phyloP scores from a whole-genome alignment of 2,329 filamentous ascomycete genomes.

The Teratosphaeria nubilosa region DNA sequence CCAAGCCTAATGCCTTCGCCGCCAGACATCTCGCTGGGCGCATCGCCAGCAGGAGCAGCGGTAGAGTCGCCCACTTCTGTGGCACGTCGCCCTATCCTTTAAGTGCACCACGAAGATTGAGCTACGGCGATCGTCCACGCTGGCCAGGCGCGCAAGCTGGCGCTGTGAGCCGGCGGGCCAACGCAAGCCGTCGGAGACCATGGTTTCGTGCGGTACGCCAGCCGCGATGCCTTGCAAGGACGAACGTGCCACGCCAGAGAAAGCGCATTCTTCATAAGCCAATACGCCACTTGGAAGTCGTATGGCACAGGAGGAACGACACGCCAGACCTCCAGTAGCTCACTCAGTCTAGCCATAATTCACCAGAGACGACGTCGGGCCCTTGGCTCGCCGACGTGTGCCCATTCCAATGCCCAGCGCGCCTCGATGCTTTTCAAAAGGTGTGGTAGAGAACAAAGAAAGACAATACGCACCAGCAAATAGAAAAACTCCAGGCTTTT shows the following conservation, averaged over 20 bases:
- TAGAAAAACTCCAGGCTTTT: conserved; percentile 12
- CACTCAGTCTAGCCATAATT: background rate
- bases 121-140: too few relatives aligned
- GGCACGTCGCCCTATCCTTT: too few relatives aligned
- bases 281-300: too few relatives aligned
- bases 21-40: background rate
- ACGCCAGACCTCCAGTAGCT: background rate
- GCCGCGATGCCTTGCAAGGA: too few relatives aligned
- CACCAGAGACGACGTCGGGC: background rate
- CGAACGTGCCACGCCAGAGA: background rate
- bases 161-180: background rate
- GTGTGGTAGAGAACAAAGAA: background rate
- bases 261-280: too few relatives aligned
- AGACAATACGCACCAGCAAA: conserved; percentile 7
- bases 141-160: background rate
- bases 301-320: too few relatives aligned
- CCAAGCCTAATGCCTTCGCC: too few relatives aligned
- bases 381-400: background rate
- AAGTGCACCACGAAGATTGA: too few relatives aligned
- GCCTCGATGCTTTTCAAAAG: background rate
- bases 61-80: background rate
- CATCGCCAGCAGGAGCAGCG: background rate
- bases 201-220: background rate
- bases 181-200: background rate
- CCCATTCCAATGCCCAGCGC: background rate